Conservation (phyloP, 495 filamentous ascomycete species). For the Poronia punctata region DNA sequence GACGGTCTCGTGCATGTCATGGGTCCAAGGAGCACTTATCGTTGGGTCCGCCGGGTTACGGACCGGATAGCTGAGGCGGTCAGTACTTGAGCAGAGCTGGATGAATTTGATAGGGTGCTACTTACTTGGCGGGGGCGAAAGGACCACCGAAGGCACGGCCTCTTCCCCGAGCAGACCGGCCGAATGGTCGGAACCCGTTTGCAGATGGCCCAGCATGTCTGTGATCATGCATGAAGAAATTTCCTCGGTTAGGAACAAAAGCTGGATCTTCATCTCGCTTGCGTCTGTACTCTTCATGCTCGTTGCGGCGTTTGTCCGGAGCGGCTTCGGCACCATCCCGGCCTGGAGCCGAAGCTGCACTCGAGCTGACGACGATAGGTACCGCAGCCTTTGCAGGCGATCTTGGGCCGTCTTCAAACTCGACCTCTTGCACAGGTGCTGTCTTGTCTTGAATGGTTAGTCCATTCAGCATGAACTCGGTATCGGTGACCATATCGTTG, state of each 20-base stretch:
- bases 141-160: conserved; percentile 45
- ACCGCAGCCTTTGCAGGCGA: conserved; percentile 27
- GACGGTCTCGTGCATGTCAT: conserved; percentile 90
- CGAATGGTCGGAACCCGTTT: conserved; percentile 70
- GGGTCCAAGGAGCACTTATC: conserved; percentile 74
- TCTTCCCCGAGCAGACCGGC: conserved; percentile 50
- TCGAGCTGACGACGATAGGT: conserved; percentile 42
- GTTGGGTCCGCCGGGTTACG: conserved; percentile 46
- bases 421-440: conserved; percentile 48
- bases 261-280: conserved; percentile 84
- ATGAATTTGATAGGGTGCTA: conserved; percentile 3
- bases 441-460: conserved; percentile 57
- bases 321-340: conserved; percentile 39
- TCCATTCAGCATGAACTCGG: conserved; percentile 83
- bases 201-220: conserved; percentile 64
- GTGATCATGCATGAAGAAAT: conserved; percentile 97
- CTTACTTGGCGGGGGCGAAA: conserved; percentile 54
- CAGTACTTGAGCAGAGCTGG: conserved; percentile 13
- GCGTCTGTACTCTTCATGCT: conserved; percentile 85
- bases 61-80: conserved; percentile 35
- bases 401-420: conserved; percentile 56
- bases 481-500: conserved; percentile 51
- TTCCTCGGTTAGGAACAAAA: conserved; percentile 89
- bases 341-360: conserved; percentile 18
- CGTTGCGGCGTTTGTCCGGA: conserved; percentile 64